Percentiles rank a stretch among this genome's conserved stretches.
Conservation (phyloP, 2,329 filamentous ascomycete genomes). For the Drechslerella stenobrocha region DNA sequence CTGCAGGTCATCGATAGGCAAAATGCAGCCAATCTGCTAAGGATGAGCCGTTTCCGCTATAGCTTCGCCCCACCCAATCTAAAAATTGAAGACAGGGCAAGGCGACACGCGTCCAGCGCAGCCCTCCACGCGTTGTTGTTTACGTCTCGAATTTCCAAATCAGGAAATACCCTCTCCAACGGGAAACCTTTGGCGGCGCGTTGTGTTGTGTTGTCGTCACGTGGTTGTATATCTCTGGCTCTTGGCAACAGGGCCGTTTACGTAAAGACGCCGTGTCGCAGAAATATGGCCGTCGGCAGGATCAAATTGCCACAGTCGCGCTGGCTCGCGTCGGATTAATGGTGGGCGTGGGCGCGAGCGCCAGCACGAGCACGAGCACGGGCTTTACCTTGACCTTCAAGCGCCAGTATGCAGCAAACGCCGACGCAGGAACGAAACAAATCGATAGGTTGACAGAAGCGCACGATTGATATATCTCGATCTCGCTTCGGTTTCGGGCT, state of each 20-base stretch:
- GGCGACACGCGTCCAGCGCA: constrained; percentile 1
- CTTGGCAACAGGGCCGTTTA: neutral
- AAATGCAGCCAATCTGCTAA: constrained; percentile 20
- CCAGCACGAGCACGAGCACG: too few relatives aligned
- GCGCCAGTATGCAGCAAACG: neutral
- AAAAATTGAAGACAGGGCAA: neutral
- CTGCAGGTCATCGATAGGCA: constrained; percentile 20
- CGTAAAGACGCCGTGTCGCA: neutral
- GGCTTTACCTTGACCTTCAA: too few relatives aligned
- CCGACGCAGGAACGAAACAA: constrained; percentile 44
- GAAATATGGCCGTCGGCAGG: neutral
- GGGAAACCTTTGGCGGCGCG: constrained; percentile 23
- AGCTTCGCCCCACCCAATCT: neutral
- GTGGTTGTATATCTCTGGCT: neutral
- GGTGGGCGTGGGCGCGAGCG: too few relatives aligned
- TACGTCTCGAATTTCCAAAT: constrained; percentile 40
- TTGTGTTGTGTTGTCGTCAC: constrained; percentile 22
- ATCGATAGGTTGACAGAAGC: neutral
- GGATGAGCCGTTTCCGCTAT: constrained; percentile 45
- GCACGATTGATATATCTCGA: constrained; percentile 2
- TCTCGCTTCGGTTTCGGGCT: constrained; percentile 42
- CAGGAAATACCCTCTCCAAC: constrained; percentile 21
- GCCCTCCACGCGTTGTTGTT: constrained; percentile 38
- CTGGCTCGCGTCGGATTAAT: too few relatives aligned
- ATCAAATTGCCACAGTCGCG: too few relatives aligned